phyloP scores from a whole-genome alignment of 2,329 filamentous ascomycete species.

The Calonectria pauciramosa region DNA sequence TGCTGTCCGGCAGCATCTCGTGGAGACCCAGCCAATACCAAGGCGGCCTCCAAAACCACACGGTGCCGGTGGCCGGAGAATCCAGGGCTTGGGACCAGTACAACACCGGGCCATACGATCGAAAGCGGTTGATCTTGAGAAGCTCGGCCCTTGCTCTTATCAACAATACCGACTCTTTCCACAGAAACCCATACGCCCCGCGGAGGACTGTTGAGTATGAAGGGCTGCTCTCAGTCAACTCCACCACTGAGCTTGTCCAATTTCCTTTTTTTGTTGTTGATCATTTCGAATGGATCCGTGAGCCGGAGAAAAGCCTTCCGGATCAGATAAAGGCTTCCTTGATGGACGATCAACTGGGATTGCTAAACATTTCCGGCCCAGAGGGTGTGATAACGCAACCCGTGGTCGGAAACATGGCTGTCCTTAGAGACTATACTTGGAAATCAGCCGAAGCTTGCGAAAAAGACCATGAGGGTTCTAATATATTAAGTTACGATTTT shows the following conservation, averaged over 20 bases:
- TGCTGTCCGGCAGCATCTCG: background rate
- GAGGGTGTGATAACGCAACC: background rate
- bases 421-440: background rate
- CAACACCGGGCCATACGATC: background rate
- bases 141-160: background rate
- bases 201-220: background rate
- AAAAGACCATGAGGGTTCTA: background rate
- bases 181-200: background rate
- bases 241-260: background rate
- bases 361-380: background rate
- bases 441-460: background rate
- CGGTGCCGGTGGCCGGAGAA: background rate
- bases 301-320: background rate
- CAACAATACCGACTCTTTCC: background rate
- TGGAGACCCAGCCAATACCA: background rate
- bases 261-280: background rate
- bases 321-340: background rate
- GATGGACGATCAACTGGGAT: background rate
- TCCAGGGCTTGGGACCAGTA: background rate
- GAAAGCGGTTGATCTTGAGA: background rate
- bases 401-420: background rate
- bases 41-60: background rate
- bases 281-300: background rate
- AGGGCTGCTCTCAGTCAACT: background rate
- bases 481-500: background rate